Conservation (phyloP, 306 rosid genomes). For the Dalbergia oliveri region DNA sequence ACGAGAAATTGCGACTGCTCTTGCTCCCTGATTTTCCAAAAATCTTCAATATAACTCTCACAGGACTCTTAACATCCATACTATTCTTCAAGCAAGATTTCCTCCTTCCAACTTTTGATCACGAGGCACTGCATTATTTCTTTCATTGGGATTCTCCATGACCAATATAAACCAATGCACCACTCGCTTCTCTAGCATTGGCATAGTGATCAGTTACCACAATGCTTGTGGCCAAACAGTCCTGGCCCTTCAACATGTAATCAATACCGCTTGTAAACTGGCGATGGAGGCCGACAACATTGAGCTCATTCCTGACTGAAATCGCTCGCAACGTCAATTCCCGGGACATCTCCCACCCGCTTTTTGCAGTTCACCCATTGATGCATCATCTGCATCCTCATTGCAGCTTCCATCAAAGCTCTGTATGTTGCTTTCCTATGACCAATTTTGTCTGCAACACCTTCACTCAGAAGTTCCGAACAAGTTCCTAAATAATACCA, state of each 20-base stretch:
- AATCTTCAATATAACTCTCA: conserved; percentile 53
- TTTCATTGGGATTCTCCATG: conserved; percentile 48
- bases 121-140: too few species aligned
- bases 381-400: neutral
- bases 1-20: neutral
- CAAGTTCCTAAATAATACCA: conserved; percentile 13
- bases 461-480: neutral
- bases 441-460: neutral
- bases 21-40: neutral
- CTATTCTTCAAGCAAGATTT: conserved; percentile 60
- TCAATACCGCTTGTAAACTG: conserved; percentile 50
- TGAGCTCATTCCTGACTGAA: conserved; percentile 49
- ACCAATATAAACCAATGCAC: conserved; percentile 48
- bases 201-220: conserved; percentile 47
- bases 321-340: conserved; percentile 57
- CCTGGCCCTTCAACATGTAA: conserved; percentile 31
- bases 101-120: conserved; percentile 56
- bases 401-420: conserved; percentile 3
- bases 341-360: conserved; percentile 44
- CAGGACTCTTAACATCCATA: conserved; percentile 40
- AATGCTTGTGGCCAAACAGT: conserved; percentile 54
- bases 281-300: conserved; percentile 57
- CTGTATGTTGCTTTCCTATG: neutral
- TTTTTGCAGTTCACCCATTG: conserved; percentile 38
- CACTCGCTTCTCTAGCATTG: conserved; percentile 23